These are phyloP conservation scores for Solanum okadae DNA, from an alignment of 257 asterid genomes.

Conservation along the genomic window DNA sequence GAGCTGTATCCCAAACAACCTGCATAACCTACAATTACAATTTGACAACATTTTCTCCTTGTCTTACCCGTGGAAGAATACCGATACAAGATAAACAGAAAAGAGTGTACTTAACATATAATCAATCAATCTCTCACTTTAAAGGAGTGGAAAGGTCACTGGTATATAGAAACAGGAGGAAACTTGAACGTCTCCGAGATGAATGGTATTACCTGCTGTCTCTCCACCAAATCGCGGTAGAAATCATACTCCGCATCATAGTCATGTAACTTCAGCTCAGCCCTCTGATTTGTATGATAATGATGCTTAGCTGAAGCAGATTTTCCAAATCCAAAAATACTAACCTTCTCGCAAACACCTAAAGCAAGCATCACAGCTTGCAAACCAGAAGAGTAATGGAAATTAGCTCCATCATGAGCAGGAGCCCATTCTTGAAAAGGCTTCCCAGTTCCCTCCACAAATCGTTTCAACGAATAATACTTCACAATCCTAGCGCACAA, in stretches of 20 bases:
- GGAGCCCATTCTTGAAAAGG: slow-evolving; percentile 51
- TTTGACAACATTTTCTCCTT: neutral
- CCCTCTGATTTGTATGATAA: slow-evolving; percentile 81
- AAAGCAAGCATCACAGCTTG: slow-evolving; percentile 84
- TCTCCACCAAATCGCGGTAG: slow-evolving; percentile 49
- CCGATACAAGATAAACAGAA: neutral
- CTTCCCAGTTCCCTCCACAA: slow-evolving; percentile 40
- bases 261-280: slow-evolving; percentile 78
- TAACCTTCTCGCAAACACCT: slow-evolving; percentile 82
- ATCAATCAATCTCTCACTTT: neutral
- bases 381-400: slow-evolving; percentile 96
- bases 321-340: slow-evolving; percentile 83
- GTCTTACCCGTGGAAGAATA: neutral
- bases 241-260: slow-evolving; percentile 91
- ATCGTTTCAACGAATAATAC: slow-evolving; percentile 69
- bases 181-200: slow-evolving; percentile 55
- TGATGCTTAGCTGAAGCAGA: slow-evolving; percentile 64
- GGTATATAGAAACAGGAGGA: slow-evolving; percentile 61
- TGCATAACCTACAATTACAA: neutral
- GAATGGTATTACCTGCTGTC: slow-evolving; percentile 59
- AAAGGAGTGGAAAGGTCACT: slow-evolving; percentile 15
- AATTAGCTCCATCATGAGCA: slow-evolving; percentile 57
- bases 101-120: neutral
- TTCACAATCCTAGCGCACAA: slow-evolving; percentile 69
- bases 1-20: neutral